A percentile compares a stretch with the other conserved stretches of the same genome.
phyloP scores from a whole-genome alignment of 2,329 filamentous ascomycete genomes.

The Fusarium beomiforme region DNA sequence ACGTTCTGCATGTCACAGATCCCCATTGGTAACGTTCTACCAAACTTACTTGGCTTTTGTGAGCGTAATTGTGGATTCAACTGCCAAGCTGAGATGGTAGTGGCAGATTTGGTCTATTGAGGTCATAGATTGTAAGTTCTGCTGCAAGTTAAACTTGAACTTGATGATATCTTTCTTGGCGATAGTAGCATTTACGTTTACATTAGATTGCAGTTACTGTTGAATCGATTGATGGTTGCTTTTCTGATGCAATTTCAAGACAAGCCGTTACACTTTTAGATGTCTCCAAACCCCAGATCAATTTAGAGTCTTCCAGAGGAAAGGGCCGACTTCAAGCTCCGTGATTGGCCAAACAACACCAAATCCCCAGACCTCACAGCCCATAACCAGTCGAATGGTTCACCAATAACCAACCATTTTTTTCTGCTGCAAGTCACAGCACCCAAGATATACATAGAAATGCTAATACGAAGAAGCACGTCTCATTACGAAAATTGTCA shows the following conservation, averaged over 20 bases:
- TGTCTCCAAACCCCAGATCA: slow-evolving; percentile 35
- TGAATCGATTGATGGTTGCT: background rate
- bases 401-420: background rate
- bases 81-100: background rate
- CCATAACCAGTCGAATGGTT: background rate
- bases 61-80: slow-evolving; percentile 3
- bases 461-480: slow-evolving; percentile 4
- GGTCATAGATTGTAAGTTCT: background rate
- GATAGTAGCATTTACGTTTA: background rate
- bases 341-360: slow-evolving; percentile 28
- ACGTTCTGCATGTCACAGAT: slow-evolving; percentile 15
- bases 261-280: background rate
- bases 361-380: background rate
- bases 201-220: too few relatives aligned
- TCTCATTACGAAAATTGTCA: slow-evolving; percentile 3
- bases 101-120: background rate
- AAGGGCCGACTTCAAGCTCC: slow-evolving; percentile 38
- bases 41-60: background rate
- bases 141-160: background rate
- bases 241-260: background rate
- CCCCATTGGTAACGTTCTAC: slow-evolving; percentile 11
- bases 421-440: background rate
- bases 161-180: background rate
- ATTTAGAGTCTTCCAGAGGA: slow-evolving; percentile 35
- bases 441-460: slow-evolving; percentile 4